Base-by-base conservation (phyloP, 208 protist genomes). In the Trypanosomatidae sp. region DNA sequence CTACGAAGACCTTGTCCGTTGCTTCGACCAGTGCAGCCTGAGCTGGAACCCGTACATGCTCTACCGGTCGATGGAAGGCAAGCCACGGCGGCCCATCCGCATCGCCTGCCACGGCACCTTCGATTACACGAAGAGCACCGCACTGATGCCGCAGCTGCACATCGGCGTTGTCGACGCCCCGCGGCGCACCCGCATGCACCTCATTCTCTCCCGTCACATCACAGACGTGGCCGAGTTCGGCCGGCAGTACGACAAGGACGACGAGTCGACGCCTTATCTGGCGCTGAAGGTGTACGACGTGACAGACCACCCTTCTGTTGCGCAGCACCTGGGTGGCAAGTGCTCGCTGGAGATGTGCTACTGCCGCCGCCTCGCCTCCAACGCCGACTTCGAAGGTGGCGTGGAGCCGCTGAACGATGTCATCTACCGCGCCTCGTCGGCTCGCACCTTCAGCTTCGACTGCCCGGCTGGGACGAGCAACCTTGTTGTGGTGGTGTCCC, bases 11-110 rank as follows among this genome's bases (percentile, higher is more conserved):
- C 66, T 92, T 8, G 68, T 85, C 33, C 62, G 22, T 28, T 82
- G 84, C 79, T 97, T 97, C 66, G 81, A 85, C 55, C 76, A 83
- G n/a, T 85, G 75, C 75, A 84, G 71, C 66, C 79, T 98, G 9
- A 94, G 85, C 71, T 98, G 94, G 92, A 95, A 95, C 72, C 94
- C 94, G 36, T 95, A 97, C 79, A 81, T 93, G 77, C 83, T 96
- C 3, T 96, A 82, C 71, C 86, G 81, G 53, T 82, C 80, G 0
- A 41, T 81, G 30, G 86, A 93, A 3, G 87, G 85, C 6, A 67
- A 74, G 69, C 73, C 92, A 28, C 73, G 73, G 13, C 81, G 85
- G 9, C 92, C 92, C 6, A 82, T 81, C n/a, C 86, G 92, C 53
- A 74, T 96, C 2, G 89, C 90, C 10, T 92, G 87, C 68, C 92